Percentiles rank a stretch among this genome's conserved stretches.
phyloP scores from a whole-genome alignment of 2,329 filamentous ascomycete genomes.

The Leptosphaerulina australis region DNA sequence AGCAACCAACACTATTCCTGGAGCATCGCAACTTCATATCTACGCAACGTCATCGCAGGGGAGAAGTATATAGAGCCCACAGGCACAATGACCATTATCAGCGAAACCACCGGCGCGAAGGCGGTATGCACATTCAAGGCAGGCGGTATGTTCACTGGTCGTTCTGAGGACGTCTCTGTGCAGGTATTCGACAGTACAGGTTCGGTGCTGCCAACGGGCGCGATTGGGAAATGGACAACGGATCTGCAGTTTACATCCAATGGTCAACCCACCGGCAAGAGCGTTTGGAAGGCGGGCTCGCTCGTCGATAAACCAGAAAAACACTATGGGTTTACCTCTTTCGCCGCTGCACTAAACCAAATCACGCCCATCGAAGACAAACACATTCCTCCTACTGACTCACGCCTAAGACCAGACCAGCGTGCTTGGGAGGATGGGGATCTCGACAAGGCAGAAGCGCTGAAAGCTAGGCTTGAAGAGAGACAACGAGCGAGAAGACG shows the following conservation, averaged over 20 bases:
- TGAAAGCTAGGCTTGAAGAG: conserved; percentile 86
- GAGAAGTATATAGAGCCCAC: conserved; percentile 98
- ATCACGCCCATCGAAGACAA: conserved; percentile 78
- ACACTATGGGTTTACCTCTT: conserved; percentile 86
- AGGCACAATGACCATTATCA: conserved; percentile 82
- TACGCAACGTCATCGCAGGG: conserved; percentile 95
- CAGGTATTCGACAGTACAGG: conserved; percentile 74
- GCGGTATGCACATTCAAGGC: conserved; percentile 89
- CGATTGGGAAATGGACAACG: conserved; percentile 85
- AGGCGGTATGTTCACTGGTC: conserved; percentile 96
- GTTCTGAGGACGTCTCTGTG: conserved; percentile 85
- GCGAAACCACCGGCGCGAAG: conserved; percentile 83
- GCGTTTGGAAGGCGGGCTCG: conserved; percentile 78
- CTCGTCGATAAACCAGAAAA: conserved; percentile 79
- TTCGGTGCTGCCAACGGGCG: conserved; percentile 66
- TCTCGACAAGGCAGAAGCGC: conserved; percentile 79
- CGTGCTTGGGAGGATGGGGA: conserved; percentile 80
- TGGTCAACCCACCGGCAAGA: conserved; percentile 64
- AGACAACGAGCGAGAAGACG: conserved; percentile 76
- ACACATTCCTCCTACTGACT: conserved; percentile 80
- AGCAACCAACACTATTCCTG: conserved; percentile 86
- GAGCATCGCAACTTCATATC: conserved; percentile 84
- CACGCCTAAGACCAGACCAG: conserved; percentile 84
- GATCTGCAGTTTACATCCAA: conserved; percentile 70
- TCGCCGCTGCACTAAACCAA: conserved; percentile 87